Evolutionary conservation across 1,139 yeast genomes (phyloP).

Genomic region (Yamadazyma epiphylla): DNA sequence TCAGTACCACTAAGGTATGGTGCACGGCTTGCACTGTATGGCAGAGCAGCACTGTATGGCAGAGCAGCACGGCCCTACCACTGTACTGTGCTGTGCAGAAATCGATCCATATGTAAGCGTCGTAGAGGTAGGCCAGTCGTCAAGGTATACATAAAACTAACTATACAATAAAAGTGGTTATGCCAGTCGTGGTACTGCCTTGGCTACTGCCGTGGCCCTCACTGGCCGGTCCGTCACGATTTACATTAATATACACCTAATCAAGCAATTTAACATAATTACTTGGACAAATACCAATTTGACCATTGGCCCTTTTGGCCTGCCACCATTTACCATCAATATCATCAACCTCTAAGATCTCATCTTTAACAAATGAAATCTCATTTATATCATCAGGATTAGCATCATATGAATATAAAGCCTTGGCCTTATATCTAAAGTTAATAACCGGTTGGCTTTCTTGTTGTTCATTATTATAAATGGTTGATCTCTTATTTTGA

Average conservation of each 20-base stretch:
- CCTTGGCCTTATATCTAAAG: slow-evolving; percentile 83
- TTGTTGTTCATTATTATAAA: slow-evolving; percentile 22
- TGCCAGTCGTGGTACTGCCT: too few relatives aligned
- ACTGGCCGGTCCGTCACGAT: too few relatives aligned
- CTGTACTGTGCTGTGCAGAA: too few relatives aligned
- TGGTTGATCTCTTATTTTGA: slow-evolving; percentile 28
- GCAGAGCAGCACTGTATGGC: too few relatives aligned
- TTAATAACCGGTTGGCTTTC: slow-evolving; percentile 33
- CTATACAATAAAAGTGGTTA: too few relatives aligned
- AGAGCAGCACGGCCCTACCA: too few relatives aligned
- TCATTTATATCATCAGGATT: slow-evolving; percentile 93
- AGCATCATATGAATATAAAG: slow-evolving; percentile 85
- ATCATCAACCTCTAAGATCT: slow-evolving; percentile 85
- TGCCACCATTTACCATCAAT: slow-evolving; percentile 99
- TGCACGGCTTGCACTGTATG: too few relatives aligned
- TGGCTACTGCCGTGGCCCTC: too few relatives aligned
- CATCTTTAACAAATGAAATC: slow-evolving; percentile 86
- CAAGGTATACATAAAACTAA: too few relatives aligned
- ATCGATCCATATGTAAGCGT: too few relatives aligned
- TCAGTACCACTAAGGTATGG: too few relatives aligned
- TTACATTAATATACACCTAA: slow-evolving; percentile 9
- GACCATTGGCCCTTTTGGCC: slow-evolving; percentile 85
- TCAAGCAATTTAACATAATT: slow-evolving; percentile 79
- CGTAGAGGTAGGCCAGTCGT: too few relatives aligned
- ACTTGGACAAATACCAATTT: slow-evolving; percentile 94